Percentiles rank a stretch among this genome's conserved stretches.
phyloP scores from a whole-genome alignment of 495 filamentous ascomycete species.

The Jackrogersella multiformis region DNA sequence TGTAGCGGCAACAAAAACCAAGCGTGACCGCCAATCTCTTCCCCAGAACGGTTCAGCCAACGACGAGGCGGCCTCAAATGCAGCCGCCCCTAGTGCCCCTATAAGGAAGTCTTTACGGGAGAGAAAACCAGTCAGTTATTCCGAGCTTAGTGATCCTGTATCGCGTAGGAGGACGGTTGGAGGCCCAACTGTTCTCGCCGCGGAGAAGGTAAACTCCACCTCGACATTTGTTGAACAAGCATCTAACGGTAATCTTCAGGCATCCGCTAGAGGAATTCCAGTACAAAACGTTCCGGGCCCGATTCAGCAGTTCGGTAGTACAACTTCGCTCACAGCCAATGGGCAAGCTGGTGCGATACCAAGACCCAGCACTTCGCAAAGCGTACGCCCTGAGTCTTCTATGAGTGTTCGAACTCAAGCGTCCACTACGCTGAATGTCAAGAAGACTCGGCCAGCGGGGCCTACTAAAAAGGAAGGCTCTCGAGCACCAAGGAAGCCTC shows the following conservation, averaged over 20 bases:
- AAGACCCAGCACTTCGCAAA: slow-evolving; percentile 52
- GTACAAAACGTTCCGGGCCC: slow-evolving; percentile 45
- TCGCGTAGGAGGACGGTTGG: slow-evolving; percentile 73
- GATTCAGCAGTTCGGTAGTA: slow-evolving; percentile 47
- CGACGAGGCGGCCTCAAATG: slow-evolving; percentile 45
- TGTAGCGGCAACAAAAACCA: slow-evolving; percentile 67
- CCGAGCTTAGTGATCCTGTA: slow-evolving; percentile 63
- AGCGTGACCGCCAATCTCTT: slow-evolving; percentile 69
- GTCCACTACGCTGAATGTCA: slow-evolving; percentile 50
- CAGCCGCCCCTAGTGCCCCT: slow-evolving; percentile 53
- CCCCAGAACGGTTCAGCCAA: slow-evolving; percentile 43
- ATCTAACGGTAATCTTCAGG: slow-evolving; percentile 37
- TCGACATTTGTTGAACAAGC: background rate
- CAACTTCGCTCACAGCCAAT: slow-evolving; percentile 45
- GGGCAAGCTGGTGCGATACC: slow-evolving; percentile 27
- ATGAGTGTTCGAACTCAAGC: slow-evolving; percentile 46
- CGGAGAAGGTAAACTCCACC: slow-evolving; percentile 55
- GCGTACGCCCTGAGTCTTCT: slow-evolving; percentile 51
- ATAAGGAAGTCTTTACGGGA: slow-evolving; percentile 77
- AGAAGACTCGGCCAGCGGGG: slow-evolving; percentile 55
- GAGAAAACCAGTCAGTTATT: slow-evolving; percentile 68
- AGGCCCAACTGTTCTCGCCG: slow-evolving; percentile 57
- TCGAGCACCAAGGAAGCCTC: slow-evolving; percentile 56
- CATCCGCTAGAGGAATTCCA: slow-evolving; percentile 50
- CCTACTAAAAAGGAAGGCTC: slow-evolving; percentile 52